These are phyloP conservation scores for Stygiomarasmius scandens DNA, from an alignment of 1,284 basidiomycete species.

Conservation along the genomic window DNA sequence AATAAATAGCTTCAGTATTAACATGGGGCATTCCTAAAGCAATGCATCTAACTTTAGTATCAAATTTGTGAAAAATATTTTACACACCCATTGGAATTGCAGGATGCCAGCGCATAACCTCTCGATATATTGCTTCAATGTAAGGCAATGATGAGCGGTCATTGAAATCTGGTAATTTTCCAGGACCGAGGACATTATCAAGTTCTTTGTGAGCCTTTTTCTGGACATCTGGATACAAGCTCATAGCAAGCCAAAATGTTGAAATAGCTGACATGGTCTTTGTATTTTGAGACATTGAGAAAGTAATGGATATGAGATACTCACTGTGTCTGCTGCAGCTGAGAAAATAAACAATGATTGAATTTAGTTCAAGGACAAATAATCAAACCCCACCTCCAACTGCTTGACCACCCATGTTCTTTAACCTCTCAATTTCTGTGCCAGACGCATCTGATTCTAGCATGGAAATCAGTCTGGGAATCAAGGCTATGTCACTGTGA, in stretches of 20 bases:
- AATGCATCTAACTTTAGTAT: too few species aligned
- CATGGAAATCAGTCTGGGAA: too few species aligned
- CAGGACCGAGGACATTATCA: conserved; percentile 29
- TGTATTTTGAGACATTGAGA: too few species aligned
- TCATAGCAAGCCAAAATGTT: conserved; percentile 24
- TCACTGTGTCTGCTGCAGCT: too few species aligned
- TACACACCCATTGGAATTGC: conserved; percentile 13
- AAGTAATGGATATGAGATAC: neutral
- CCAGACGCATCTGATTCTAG: too few species aligned
- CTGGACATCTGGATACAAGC: conserved; percentile 29
- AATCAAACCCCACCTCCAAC: too few species aligned
- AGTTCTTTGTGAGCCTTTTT: conserved; percentile 31
- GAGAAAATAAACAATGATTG: too few species aligned
- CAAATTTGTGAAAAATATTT: neutral
- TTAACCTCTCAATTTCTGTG: too few species aligned
- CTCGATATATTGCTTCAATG: conserved; percentile 31
- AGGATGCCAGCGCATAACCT: conserved; percentile 30
- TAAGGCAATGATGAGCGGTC: conserved; percentile 31
- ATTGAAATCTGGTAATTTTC: conserved; percentile 30
- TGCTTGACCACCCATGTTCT: too few species aligned
- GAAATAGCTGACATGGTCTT: conserved; percentile 12
- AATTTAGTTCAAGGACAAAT: too few species aligned
- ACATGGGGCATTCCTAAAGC: conserved; percentile 3
- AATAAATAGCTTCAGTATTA: conserved; percentile 17
- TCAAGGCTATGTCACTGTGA: too few species aligned